Base-by-base conservation (phyloP, 164 flowering plant genomes). In the Buxus sempervirens region DNA sequence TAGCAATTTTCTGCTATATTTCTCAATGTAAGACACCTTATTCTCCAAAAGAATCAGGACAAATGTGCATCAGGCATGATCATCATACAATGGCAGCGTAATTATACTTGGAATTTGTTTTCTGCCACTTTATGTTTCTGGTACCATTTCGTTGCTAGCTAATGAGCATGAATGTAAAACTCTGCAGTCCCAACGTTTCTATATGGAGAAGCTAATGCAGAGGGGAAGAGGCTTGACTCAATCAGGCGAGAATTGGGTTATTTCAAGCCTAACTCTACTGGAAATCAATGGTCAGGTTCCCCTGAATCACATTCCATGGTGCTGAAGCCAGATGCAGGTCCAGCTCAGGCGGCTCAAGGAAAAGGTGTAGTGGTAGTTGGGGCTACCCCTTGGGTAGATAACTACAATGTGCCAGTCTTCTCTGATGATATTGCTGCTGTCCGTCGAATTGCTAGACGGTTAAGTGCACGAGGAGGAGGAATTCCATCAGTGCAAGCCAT, bases 401-500 rank as follows among this genome's bases (percentile, higher is more conserved):
- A 89, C 77, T 89, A 86, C 77, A 88, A 88, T 36, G 78, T 86
- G 22, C 94, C 89, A 5, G 68, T 89, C 23, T 74, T 80, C 62
- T 74, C 89, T 9, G 64, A 73, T 16, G 83, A 86, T 71, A 72
- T 88, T 28, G 56, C 72, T 15, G 70, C 77, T 68, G 81, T 79
- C 67, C 86, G 84, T 16, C 82, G 75, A 71, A 76, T 85, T 61
- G 87, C 91, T n/a, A 82, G 77, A 68, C 77, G 69, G n/a, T 81
- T 85, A 8, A 86, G 90, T 48, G 85, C 65, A 9, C 76, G 89
- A 73, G 90, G 93, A 58, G 93, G 93, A 22, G 93, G 90, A 45
- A 86, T 86, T 66, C 71, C 81, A 36, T 77, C 84, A 1, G 89
- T 88, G n/a, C 90, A 88, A 78, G 84, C 90, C 51, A 86, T 88